These are phyloP conservation scores for Theileria annulata DNA, from an alignment of 169 alveolate species.

Conservation along the genomic window DNA sequence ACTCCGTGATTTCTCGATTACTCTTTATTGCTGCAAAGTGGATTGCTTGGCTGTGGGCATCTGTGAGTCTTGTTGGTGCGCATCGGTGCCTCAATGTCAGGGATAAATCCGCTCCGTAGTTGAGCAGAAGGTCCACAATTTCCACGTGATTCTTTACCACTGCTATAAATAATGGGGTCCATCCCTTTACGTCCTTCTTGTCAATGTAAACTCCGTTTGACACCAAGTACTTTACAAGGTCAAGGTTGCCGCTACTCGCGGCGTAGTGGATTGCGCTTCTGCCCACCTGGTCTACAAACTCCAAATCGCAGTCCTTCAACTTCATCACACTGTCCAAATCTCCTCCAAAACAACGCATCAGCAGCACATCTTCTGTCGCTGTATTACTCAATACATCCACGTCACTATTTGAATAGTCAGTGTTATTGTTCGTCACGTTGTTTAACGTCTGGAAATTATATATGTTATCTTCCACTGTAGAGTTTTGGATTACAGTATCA, in stretches of 20 bases:
- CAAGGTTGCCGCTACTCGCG: slow-evolving; percentile 79
- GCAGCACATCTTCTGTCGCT: slow-evolving; percentile 5
- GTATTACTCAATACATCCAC: background rate
- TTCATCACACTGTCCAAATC: slow-evolving; percentile 71
- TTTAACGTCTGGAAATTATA: background rate
- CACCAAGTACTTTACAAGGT: slow-evolving; percentile 70
- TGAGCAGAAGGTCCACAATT: slow-evolving; percentile 72
- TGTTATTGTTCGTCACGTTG: background rate
- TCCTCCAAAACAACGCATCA: slow-evolving; percentile 68
- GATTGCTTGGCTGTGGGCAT: slow-evolving; percentile 77
- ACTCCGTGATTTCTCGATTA: slow-evolving; percentile 73
- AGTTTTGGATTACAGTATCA: slow-evolving; percentile 2
- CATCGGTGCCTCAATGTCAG: slow-evolving; percentile 80
- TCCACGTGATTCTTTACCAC: slow-evolving; percentile 82
- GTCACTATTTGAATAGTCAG: background rate
- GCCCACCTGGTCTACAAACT: slow-evolving; percentile 81
- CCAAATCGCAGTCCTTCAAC: slow-evolving; percentile 65
- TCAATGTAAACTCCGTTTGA: slow-evolving; percentile 75
- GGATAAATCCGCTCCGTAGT: slow-evolving; percentile 73
- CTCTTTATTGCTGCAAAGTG: slow-evolving; percentile 87
- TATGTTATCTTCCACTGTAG: background rate
- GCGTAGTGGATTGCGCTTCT: slow-evolving; percentile 86
- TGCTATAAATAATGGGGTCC: slow-evolving; percentile 85
- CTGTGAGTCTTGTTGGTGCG: slow-evolving; percentile 82
- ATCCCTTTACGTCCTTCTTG: slow-evolving; percentile 78